phyloP scores from a whole-genome alignment of 1,139 yeast genomes.

The Candida frijolesensis region DNA sequence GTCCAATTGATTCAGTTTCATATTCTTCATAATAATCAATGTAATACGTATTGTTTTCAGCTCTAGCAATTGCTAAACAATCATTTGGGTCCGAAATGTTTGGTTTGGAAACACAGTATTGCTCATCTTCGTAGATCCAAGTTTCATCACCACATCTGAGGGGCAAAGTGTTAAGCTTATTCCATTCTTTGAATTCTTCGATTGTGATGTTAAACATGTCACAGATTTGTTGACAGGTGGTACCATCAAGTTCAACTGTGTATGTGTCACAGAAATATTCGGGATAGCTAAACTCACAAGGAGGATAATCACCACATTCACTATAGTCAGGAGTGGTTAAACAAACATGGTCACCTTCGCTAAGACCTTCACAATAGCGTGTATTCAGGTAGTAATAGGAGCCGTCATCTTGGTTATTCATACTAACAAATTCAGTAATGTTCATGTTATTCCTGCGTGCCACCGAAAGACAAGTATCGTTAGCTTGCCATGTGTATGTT shows the following conservation, averaged over 20 bases:
- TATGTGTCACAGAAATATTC: neutral
- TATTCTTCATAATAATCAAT: neutral
- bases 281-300: neutral
- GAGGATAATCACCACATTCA: neutral
- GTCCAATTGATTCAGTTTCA: neutral
- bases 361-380: neutral
- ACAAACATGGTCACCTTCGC: neutral
- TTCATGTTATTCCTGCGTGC: neutral
- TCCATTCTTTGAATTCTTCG: constrained; percentile 1
- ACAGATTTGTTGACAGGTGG: neutral
- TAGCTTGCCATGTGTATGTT: neutral
- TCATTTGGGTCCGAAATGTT: neutral
- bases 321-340: neutral
- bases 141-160: neutral
- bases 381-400: neutral
- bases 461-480: neutral
- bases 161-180: neutral
- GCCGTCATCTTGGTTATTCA: neutral
- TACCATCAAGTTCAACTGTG: neutral
- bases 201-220: neutral
- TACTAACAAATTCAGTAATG: neutral
- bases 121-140: neutral
- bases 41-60: neutral
- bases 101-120: neutral
- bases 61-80: neutral